Evolutionary conservation across 2,329 filamentous ascomycete species (phyloP).

Genomic region (Nothomitra cinnamomea): DNA sequence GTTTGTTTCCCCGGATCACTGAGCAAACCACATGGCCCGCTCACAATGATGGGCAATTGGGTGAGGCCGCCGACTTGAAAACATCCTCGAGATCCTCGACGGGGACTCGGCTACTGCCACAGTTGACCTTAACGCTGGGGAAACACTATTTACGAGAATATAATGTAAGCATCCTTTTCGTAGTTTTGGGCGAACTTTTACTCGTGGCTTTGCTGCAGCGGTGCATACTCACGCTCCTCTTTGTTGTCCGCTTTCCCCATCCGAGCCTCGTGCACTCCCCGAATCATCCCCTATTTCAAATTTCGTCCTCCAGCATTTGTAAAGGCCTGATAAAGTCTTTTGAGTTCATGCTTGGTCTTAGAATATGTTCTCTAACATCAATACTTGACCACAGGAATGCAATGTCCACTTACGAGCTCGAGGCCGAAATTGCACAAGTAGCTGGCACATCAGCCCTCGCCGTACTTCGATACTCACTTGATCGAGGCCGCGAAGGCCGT

Average conservation of each 20-base stretch:
- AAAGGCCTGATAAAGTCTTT: not conserved
- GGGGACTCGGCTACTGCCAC: not conserved
- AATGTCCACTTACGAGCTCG: conserved; percentile 3
- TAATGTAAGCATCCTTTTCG: not conserved
- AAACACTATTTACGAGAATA: not conserved
- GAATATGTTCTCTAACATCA: not conserved
- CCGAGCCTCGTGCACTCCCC: not conserved
- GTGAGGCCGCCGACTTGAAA: not conserved
- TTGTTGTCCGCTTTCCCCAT: not conserved
- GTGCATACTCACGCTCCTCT: no score
- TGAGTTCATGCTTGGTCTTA: no score
- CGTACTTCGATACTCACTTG: not conserved
- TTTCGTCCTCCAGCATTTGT: not conserved
- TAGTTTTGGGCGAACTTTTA: not conserved
- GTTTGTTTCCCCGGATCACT: not conserved
- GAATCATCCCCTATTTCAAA: not conserved
- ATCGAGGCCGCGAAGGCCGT: not conserved
- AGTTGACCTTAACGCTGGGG: not conserved
- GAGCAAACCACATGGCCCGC: not conserved
- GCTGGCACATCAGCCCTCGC: not conserved
- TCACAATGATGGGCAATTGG: not conserved
- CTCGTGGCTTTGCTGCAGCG: not conserved
- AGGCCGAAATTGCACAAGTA: conserved; percentile 1
- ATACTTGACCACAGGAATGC: not conserved
- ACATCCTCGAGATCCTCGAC: not conserved